A percentile compares a stretch with the other conserved stretches of the same genome.
Evolutionary conservation across 2,329 filamentous ascomycete species (phyloP).

Genomic region (Nemania abortiva): DNA sequence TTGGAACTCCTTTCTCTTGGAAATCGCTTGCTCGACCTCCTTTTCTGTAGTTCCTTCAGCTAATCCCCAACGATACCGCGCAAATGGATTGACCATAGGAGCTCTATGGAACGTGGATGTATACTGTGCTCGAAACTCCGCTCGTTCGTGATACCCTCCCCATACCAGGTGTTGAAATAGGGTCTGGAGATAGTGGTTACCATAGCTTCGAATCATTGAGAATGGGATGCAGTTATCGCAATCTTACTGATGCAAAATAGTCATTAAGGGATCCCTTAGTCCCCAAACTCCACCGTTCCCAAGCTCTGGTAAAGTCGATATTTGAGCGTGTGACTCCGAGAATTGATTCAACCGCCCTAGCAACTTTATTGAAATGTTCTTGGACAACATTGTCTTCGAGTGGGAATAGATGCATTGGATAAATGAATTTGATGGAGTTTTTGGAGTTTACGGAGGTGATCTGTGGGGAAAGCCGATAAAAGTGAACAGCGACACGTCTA

Average conservation of each 20-base stretch:
- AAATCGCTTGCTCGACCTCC: neutral
- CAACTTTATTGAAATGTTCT: neutral
- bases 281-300: neutral
- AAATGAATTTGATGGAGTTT: neutral
- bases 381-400: neutral
- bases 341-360: neutral
- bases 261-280: neutral
- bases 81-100: neutral
- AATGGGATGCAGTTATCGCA: neutral
- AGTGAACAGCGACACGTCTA: neutral
- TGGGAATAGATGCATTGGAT: neutral
- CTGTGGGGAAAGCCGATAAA: neutral
- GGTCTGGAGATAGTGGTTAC: neutral
- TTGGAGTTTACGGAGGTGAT: neutral
- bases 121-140: neutral
- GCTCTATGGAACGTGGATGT: neutral
- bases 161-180: neutral
- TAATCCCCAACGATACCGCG: neutral
- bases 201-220: neutral
- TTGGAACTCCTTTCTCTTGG: constrained; percentile 1
- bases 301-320: neutral
- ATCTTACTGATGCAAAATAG: constrained; percentile 2
- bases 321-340: no score
- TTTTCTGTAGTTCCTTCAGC: neutral
- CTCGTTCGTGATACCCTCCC: neutral